A percentile compares a stretch with the other conserved stretches of the same genome.
phyloP scores from a whole-genome alignment of 2,329 filamentous ascomycete genomes.

The Xylariaceae sp. region DNA sequence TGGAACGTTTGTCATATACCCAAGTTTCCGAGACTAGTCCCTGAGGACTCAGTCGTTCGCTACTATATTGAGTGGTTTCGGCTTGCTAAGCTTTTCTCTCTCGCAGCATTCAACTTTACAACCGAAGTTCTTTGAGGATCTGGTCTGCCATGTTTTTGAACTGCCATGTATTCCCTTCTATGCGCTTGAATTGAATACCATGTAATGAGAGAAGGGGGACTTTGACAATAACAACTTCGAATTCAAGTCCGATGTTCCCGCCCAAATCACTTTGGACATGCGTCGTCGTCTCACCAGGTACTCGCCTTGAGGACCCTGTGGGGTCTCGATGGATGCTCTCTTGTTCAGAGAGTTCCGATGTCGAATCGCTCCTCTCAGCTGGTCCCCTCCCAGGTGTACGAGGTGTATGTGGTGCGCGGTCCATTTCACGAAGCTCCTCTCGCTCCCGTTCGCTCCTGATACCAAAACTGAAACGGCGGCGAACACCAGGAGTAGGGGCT shows the following conservation, averaged over 20 bases:
- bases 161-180: constrained; percentile 95
- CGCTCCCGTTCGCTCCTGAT: constrained; percentile 70
- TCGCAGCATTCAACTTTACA: constrained; percentile 54
- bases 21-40: not conserved
- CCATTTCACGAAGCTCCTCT: constrained; percentile 72
- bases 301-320: constrained; percentile 58
- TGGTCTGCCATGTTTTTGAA: constrained; percentile 99
- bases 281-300: constrained; percentile 86
- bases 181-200: constrained; percentile 97
- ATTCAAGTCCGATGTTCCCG: constrained; percentile 81
- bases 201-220: constrained; percentile 91
- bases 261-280: constrained; percentile 91
- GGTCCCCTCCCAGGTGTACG: constrained; percentile 52
- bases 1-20: not conserved
- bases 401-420: constrained; percentile 55
- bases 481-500: constrained; percentile 63
- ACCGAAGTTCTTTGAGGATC: constrained; percentile 83
- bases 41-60: not conserved
- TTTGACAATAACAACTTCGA: constrained; percentile 98
- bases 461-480: constrained; percentile 83
- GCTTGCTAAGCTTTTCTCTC: constrained; percentile 7
- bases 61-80: not conserved
- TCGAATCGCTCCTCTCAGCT: constrained; percentile 77
- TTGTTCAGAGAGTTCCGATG: constrained; percentile 79
- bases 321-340: constrained; percentile 69